Evolutionary conservation across 495 filamentous ascomycete genomes (phyloP), one percentile per base, ranked within the genome.

Genomic region (Neurospora tetrasperma): DNA sequence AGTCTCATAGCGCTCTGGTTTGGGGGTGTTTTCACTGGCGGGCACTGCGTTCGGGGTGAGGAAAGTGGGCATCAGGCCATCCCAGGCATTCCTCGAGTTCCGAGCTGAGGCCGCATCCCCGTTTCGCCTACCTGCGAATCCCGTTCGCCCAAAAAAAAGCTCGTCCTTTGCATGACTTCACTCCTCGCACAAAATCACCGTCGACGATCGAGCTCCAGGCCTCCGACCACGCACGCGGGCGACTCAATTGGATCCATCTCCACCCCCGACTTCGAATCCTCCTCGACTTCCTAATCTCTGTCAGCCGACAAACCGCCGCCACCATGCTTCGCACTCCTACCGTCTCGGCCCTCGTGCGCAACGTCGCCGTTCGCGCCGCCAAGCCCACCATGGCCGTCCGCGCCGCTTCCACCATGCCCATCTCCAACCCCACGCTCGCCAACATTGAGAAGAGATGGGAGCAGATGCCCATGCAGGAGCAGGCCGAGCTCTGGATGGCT

Each of bases 361-460:
- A 79, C 74, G 78, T 79, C 75, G 72, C 82, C 71, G 75, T 76
- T 70, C 82, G 84, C 75, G 81, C 82, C 77, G 78, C 78, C 78
- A 78, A 76, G 74, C 77, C 77, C 72, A 77, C 76, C 40, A 74
- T 80, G 41, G 75, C 80, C 72, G 79, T 85, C 66, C 89, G 92
- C 77, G 84, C 86, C 80, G 88, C 87, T 72, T 86, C 88, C 35
- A 91, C 90, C 69, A 94, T 97, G 83, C 94, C 96, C 79, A 96
- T 99, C 85, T 93, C 94, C 75, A 99, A 98, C 86, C 96, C 96
- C 77, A 97, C 94, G 41, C 90, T 99, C 74, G 92, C 93, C 83
- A 91, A 96, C 85, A 98, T 99, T 80, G 96, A 99, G 90, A 98
- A 97, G 92, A 87, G 96, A 84, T 99, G 96, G 96, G 96, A 99